A percentile compares a stretch with the other conserved stretches of the same genome.
phyloP scores from a whole-genome alignment of 2,329 filamentous ascomycete genomes.

The Bretziella fagacearum region DNA sequence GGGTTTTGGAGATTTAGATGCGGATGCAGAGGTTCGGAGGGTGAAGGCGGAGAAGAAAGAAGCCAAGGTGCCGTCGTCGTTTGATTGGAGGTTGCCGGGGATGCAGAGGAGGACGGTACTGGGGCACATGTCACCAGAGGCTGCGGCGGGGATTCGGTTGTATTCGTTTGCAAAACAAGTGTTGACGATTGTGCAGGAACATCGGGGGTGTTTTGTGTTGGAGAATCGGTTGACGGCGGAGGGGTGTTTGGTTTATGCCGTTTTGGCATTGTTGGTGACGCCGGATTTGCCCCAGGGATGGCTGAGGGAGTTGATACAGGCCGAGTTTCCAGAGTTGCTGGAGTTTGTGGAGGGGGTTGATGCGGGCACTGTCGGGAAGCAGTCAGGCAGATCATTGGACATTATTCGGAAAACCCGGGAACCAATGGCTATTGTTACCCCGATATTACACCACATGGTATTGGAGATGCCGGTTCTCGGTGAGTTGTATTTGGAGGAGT shows the following conservation, averaged over 20 bases:
- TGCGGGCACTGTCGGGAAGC: background rate
- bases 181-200: slow-evolving; percentile 34
- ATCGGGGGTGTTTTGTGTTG: slow-evolving; percentile 16
- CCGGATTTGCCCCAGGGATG: slow-evolving; percentile 30
- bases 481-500: slow-evolving; percentile 18
- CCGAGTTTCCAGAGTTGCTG: slow-evolving; percentile 18
- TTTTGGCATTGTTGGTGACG: slow-evolving; percentile 54
- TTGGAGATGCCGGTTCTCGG: slow-evolving; percentile 21
- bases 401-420: background rate
- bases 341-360: slow-evolving; percentile 11
- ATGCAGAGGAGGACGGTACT: slow-evolving; percentile 37
- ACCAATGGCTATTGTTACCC: slow-evolving; percentile 18
- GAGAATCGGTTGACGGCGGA: slow-evolving; percentile 24
- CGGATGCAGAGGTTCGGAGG: slow-evolving; percentile 28
- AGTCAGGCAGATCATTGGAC: background rate
- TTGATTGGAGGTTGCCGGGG: slow-evolving; percentile 24
- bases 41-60: slow-evolving; percentile 21
- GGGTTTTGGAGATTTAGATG: slow-evolving; percentile 50
- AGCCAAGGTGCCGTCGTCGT: slow-evolving; percentile 23
- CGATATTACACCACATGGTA: slow-evolving; percentile 21
- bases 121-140: slow-evolving; percentile 49
- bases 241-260: slow-evolving; percentile 69
- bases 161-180: slow-evolving; percentile 55
- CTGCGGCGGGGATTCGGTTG: slow-evolving; percentile 57
- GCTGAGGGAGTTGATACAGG: slow-evolving; percentile 20